Base-by-base conservation (phyloP, 805 yeast genomes). In the Candida bentonensis region DNA sequence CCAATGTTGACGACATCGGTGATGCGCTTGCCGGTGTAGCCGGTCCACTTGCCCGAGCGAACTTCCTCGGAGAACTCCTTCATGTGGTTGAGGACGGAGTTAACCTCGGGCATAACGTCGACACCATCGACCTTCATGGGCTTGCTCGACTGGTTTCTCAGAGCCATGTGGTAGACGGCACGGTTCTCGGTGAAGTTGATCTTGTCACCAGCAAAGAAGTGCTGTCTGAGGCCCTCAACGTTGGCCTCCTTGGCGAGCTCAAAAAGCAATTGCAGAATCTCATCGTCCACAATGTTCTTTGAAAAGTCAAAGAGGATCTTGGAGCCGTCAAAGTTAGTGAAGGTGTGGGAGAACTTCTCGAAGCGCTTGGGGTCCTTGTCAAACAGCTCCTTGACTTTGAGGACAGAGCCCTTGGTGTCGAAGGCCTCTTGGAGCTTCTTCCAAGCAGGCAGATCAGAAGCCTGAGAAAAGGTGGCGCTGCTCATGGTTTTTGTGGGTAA, bases 1-100 rank as follows among this genome's bases (percentile, higher is more conserved):
- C 98, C 98, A 58, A 92, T 85, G 75, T 92, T 92, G 59, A 92
- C 97, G 46, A 92, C 79, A 59, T 86, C 94, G 56, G 92, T 83
- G 68, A 92, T 89, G 56, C 72, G 68, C 75, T 87, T 86, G 55
- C 97, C 97, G 54, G 96, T 80, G 76, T 83, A 89, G 63, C 98
- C 98, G 58, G 77, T 87, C 96, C 97, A 89, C 53, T 69, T 74
- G 58, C 98, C 98, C 41, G 92, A 79, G 67, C 98, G 80, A 49
- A 92, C 83, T 51, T 73, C 70, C 51, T 85, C 84, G 46, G 95
- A 79, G 72, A 92, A 92, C 65, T 88, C 95, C 71, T 85, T 84
- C 94, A 92, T 88, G 75, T 92, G 99, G 58, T 79, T 77, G 63
- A 94, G 77, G 40, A 92, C 98, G 27, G 76, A 70, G 61, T 87